Base-by-base conservation (phyloP, 2,329 filamentous ascomycete genomes). In the Cordyceps fumosorosea region DNA sequence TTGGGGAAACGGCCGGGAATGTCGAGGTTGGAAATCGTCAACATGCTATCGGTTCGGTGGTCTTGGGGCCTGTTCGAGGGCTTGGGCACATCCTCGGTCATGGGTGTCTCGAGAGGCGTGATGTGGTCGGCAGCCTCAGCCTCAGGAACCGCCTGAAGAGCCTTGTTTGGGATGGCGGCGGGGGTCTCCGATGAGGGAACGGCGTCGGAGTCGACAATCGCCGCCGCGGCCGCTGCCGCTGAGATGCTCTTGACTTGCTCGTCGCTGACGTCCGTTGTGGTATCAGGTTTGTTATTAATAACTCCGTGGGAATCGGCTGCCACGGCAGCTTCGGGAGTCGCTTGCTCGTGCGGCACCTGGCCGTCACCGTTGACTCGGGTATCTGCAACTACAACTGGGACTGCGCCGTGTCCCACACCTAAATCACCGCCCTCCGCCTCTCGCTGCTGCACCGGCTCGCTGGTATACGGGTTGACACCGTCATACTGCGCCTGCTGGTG, bases 1-100 rank as follows among this genome's bases (percentile, higher is more conserved):
- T 73, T 78, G 10, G 86, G 86, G 69, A 81, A 91, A 66, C 87
- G 81, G 12, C 89, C 89, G 3, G 89, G 89, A 20, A 91, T 82
- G 69, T 89, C 87, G 56, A 91, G 74, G 69, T 87, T 82, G 60
- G 85, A 86, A 51, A 89, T 83, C 32, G 81, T 84, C 14, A 80
- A 78, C 7, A 80, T 76, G 66, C 81, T 80, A 53, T 78, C 75
- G 16, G 72, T 75, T 55, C 78, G 63, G 45, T 71, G 66, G 47
- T 69, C 69, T 16, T 61, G 40, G 6, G 60, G 62, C 34, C 57
- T 55, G 55, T 54, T 57, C 11, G 59, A 58, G 16, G 48, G 48
- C 5, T 56, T 47, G 3, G 64, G 58, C 24, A 62, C 29, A 64
- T 63, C 34, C 66, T 64, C 54, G 6, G 62, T 56, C 11, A 63